Percentiles rank a stretch among this genome's conserved stretches.
These are phyloP conservation scores for Cutaneotrichosporon cavernicola DNA, from an alignment of 1,284 basidiomycete species.

Conservation along the genomic window DNA sequence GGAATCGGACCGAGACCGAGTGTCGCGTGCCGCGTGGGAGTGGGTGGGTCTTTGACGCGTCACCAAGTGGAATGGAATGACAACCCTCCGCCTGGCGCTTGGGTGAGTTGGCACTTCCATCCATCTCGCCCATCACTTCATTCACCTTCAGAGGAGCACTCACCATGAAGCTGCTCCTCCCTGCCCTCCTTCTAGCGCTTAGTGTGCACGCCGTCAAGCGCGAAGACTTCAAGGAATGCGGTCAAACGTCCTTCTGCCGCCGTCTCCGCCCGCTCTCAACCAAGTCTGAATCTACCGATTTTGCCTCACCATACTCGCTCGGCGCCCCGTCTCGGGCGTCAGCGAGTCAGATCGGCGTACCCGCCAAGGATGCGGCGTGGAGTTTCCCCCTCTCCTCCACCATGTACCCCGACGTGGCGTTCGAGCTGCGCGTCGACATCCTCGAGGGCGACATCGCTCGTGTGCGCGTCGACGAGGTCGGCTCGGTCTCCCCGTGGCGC, in stretches of 20 bases:
- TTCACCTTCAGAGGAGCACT: conserved; percentile 11
- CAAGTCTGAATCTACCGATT: conserved; percentile 59
- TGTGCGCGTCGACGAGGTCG: conserved; percentile 80
- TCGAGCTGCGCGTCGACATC: conserved; percentile 73
- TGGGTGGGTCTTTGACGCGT: background rate
- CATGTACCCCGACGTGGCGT: conserved; percentile 77
- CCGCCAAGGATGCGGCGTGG: conserved; percentile 53
- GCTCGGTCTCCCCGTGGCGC: conserved; percentile 63
- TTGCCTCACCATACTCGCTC: conserved; percentile 64
- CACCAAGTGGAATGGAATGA: background rate
- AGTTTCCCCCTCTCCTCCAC: conserved; percentile 69
- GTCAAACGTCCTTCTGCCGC: conserved; percentile 85
- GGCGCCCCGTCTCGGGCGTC: conserved; percentile 58
- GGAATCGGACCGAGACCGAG: background rate
- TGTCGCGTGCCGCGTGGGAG: no score
- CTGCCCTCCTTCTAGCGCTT: conserved; percentile 16
- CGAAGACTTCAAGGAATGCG: conserved; percentile 87
- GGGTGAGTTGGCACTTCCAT: background rate
- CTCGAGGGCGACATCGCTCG: conserved; percentile 77
- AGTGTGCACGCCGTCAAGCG: conserved; percentile 53
- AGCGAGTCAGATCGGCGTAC: conserved; percentile 24
- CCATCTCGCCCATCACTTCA: background rate
- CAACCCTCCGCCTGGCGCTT: conserved; percentile 4
- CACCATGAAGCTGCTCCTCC: conserved; percentile 21
- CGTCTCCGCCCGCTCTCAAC: conserved; percentile 75